Evolutionary conservation across 164 flowering plant species (phyloP), one percentile per base, ranked within the genome.

Genomic region (Malania oleifera): DNA sequence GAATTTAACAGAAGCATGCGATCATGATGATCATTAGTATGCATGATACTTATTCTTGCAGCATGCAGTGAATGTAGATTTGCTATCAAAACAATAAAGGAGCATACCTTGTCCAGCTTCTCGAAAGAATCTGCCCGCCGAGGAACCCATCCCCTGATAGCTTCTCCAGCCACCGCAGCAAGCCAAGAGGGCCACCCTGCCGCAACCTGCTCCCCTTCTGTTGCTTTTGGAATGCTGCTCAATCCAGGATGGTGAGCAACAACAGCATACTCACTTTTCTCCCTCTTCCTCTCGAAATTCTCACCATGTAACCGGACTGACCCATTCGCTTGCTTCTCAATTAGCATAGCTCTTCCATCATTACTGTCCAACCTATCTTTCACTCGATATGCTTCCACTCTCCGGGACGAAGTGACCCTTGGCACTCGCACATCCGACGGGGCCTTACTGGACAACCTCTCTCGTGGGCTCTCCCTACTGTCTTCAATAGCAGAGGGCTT

Each of bases 141-240:
- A 5, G 97, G 97, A n/a, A 85, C 64, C 99, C 97, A 95, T 46
- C 99, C 99, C 55, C 64, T 71, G 54, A 95, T 87, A 35, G 99
- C 99, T 59, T 95, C 99, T 27, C 97, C 96, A 29, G 99, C 99
- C 28, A 88, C 97, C 0, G 85, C 83, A 23, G 91, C 87, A 18
- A 95, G 78, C 99, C 99, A 95, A n/a, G 93, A 41, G 26, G 99
- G 99, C 99, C 99, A 95, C 25, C 97, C 99, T 7, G 97, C 99
- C 0, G 99, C 93, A 7, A 91, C 85, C 68, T 88, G 93, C 65
- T 90, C 97, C 31, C 95, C 95, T 67, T 88, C 95, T 0, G 28
- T 25, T 6, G 81, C 89, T 64, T 76, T 86, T 0, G 91, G 87
- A 35, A 86, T 52, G 13, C 54, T 66, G 2, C 83, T 82, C 26